Conservation (phyloP, 768 basidiomycete genomes). For the Chalciporus sphaerocephalus region DNA sequence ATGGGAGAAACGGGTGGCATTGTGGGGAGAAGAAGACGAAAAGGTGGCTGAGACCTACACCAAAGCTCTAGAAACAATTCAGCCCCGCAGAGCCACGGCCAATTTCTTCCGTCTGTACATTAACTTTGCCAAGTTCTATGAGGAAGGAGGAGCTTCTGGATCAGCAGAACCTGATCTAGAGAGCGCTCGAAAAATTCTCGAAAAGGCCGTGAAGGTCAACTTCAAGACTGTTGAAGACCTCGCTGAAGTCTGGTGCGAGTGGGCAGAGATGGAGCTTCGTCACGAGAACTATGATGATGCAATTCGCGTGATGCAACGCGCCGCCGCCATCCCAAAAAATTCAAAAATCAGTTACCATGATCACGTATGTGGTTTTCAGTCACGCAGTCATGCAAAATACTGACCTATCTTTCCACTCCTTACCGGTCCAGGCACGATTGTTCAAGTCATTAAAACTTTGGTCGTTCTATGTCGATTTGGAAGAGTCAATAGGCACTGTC, state of each 20-base stretch:
- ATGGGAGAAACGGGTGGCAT: constrained; percentile 95
- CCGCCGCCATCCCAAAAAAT: constrained; percentile 85
- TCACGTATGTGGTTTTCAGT: constrained; percentile 69
- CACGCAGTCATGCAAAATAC: background rate
- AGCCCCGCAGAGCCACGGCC: constrained; percentile 84
- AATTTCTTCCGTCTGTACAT: constrained; percentile 88
- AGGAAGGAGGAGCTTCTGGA: constrained; percentile 83
- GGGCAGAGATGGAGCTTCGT: constrained; percentile 97
- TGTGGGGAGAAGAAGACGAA: constrained; percentile 91
- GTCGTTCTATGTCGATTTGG: constrained; percentile 98
- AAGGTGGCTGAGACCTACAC: constrained; percentile 95
- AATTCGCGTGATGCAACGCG: constrained; percentile 94
- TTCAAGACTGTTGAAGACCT: constrained; percentile 96
- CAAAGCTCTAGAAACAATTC: constrained; percentile 81
- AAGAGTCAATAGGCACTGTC: constrained; percentile 93
- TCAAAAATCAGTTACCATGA: constrained; percentile 91
- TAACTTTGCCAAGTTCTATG: constrained; percentile 97
- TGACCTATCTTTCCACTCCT: constrained; percentile 44
- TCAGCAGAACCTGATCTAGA: constrained; percentile 78
- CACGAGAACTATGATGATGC: constrained; percentile 97
- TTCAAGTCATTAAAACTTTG: constrained; percentile 98
- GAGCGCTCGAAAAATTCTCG: constrained; percentile 86
- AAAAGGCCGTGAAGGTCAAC: constrained; percentile 87
- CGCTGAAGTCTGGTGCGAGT: constrained; percentile 98
- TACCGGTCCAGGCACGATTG: constrained; percentile 81